phyloP scores from a whole-genome alignment of 2,329 filamentous ascomycete genomes.

The Celoporthe dispersa region DNA sequence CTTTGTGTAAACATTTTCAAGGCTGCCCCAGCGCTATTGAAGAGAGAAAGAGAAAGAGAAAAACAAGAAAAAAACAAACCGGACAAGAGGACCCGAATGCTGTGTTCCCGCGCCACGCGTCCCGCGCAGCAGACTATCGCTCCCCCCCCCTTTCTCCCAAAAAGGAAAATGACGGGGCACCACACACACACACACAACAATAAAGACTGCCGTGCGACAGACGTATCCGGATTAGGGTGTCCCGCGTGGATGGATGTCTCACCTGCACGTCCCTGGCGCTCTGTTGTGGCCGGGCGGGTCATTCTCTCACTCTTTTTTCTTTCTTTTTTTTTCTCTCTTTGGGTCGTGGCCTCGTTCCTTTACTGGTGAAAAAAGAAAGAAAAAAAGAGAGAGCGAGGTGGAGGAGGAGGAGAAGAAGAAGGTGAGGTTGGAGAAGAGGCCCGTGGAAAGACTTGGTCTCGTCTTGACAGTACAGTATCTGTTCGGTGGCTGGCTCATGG shows the following conservation, averaged over 20 bases:
- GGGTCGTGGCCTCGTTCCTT: too few relatives aligned
- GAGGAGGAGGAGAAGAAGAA: not conserved
- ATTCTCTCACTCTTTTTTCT: not conserved
- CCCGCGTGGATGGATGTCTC: conserved; percentile 1
- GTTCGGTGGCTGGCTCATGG: not conserved
- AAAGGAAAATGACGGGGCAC: too few relatives aligned
- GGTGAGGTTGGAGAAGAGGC: not conserved
- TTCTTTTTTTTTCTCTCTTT: not conserved
- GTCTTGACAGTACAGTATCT: not conserved
- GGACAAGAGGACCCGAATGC: too few relatives aligned
- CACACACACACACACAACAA: too few relatives aligned
- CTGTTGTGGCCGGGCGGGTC: not conserved
- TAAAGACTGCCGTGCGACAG: not conserved
- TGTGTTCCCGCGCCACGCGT: not conserved
- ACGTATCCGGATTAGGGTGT: not conserved
- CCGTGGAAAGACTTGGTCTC: not conserved
- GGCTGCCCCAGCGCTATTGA: too few relatives aligned
- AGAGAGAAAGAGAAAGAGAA: too few relatives aligned
- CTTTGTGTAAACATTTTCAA: too few relatives aligned
- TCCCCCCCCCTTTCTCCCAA: too few relatives aligned
- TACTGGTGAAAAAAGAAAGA: not conserved
- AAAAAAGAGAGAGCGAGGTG: not conserved
- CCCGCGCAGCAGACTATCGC: too few relatives aligned
- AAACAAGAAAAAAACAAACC: too few relatives aligned
- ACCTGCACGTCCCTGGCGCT: conserved; percentile 11